Conservation (phyloP, 176 grass and related monocot species). For the Coix lacrymajobi region DNA sequence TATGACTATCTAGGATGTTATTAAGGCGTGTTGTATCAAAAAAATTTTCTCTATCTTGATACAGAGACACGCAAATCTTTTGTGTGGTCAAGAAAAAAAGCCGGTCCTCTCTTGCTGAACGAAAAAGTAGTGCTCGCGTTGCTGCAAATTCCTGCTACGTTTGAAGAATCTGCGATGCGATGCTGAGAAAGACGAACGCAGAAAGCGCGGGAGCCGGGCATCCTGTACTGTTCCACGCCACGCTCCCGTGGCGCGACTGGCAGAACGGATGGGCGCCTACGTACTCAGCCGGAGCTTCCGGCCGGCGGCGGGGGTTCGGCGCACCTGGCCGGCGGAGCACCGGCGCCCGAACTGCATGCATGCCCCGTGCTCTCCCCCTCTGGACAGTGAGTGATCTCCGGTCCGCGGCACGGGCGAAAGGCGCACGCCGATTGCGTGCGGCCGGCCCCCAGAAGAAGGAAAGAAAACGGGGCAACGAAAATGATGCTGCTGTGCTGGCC, state of each 20-base stretch:
- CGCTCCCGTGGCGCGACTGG: not conserved
- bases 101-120: not conserved
- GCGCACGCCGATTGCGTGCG: not conserved
- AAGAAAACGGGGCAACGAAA: not conserved
- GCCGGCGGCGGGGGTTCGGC: not conserved
- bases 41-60: no score
- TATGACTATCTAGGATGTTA: no score
- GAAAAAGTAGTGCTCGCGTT: not conserved
- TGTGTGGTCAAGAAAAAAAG: no score
- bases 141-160: not conserved
- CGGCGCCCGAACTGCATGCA: not conserved
- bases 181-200: not conserved
- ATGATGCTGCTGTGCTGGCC: slow-evolving; percentile 34
- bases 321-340: not conserved
- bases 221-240: slow-evolving; percentile 16
- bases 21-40: no score
- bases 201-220: not conserved
- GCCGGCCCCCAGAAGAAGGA: not conserved
- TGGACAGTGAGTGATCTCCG: not conserved
- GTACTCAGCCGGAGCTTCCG: not conserved
- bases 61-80: no score
- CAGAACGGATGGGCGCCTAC: not conserved
- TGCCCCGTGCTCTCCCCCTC: no score
- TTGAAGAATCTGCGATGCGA: no score
- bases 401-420: not conserved